Evolutionary conservation across 805 yeast species (phyloP).

Genomic region (Naumovozyma dairenensis): DNA sequence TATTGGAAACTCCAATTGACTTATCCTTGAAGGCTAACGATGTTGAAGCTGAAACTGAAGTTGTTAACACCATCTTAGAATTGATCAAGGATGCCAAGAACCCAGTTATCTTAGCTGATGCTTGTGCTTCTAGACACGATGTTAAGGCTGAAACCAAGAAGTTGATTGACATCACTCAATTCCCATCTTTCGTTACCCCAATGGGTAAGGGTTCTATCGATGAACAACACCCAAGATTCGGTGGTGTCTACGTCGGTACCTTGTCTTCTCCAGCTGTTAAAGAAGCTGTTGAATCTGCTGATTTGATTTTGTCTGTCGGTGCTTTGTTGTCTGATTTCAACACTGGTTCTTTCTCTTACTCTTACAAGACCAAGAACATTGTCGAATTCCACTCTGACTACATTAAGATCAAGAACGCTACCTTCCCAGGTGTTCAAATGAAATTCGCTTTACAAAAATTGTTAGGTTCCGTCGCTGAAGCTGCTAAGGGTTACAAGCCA

Average conservation of each 20-base stretch:
- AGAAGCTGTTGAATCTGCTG: conserved; percentile 63
- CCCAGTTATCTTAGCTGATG: conserved; percentile 76
- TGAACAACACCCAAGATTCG: conserved; percentile 63
- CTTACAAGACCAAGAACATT: conserved; percentile 63
- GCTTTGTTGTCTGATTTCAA: conserved; percentile 80
- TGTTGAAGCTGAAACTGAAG: conserved; percentile 53
- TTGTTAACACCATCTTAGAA: conserved; percentile 40
- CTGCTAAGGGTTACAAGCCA: conserved; percentile 37
- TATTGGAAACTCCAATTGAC: conserved; percentile 58
- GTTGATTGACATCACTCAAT: conserved; percentile 58
- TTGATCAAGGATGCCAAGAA: conserved; percentile 49
- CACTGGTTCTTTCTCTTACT: conserved; percentile 78
- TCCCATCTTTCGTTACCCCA: conserved; percentile 79
- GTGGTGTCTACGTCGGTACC: conserved; percentile 83
- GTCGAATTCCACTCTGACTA: conserved; percentile 73
- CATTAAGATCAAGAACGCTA: conserved; percentile 59
- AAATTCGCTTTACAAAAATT: conserved; percentile 41
- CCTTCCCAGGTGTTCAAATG: conserved; percentile 67
- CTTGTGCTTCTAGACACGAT: conserved; percentile 74
- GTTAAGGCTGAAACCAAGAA: conserved; percentile 53
- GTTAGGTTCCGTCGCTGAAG: conserved; percentile 30
- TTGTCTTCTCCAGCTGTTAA: conserved; percentile 64
- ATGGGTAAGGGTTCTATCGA: conserved; percentile 80
- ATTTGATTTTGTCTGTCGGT: conserved; percentile 69
- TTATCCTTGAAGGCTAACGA: conserved; percentile 49